Base-by-base conservation (phyloP, 805 yeast species). In the Lipomyces lipofer region DNA sequence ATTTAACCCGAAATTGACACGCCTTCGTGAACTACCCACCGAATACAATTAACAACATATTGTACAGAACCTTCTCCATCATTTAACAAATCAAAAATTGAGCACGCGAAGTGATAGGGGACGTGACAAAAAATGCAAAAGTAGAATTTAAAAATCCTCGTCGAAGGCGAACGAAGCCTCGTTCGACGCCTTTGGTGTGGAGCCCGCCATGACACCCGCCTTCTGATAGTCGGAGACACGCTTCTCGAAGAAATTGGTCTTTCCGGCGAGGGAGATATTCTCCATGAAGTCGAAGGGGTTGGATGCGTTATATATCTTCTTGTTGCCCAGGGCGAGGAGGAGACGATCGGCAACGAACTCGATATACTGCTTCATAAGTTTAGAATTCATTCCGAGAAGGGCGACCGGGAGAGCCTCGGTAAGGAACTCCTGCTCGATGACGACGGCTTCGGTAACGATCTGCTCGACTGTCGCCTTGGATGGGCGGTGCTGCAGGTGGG, bases 241-340 rank as follows among this genome's bases (percentile, higher is more conserved):
- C 83, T 92, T 92, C 80, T 92, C 99, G 71, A 92, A 92, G 83
- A 92, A 92, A 80, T 94, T 92, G 67, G 99, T 92, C 83, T 92
- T 92, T 75, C 99, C 99, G 56, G 97, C 95, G 66, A 92, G 82
- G 7, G 98, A 92, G 68, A 92, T 92, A 79, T 94, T 92, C 79
- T 92, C 99, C 99, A 92, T 92, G 71, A 92, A 92, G 74, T 92
- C 99, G 72, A 92, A 92, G 73, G 99, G 99, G 73, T 92, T 92
- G 61, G 88, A 78, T 57, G 80, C 92, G 67, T 89, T 88, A 83
- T 82, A 92, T 63, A 80, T 79, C 78, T 91, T 91, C 75, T 85
- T 78, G 80, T 89, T 88, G 64, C 99, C 99, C 63, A 92, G 80
- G 4, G 98, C 83, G 52, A 91, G 83, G 59, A 92, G 80, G 69